Conservation (phyloP, 148 eudicot species). For the Rhododendron henanense region DNA sequence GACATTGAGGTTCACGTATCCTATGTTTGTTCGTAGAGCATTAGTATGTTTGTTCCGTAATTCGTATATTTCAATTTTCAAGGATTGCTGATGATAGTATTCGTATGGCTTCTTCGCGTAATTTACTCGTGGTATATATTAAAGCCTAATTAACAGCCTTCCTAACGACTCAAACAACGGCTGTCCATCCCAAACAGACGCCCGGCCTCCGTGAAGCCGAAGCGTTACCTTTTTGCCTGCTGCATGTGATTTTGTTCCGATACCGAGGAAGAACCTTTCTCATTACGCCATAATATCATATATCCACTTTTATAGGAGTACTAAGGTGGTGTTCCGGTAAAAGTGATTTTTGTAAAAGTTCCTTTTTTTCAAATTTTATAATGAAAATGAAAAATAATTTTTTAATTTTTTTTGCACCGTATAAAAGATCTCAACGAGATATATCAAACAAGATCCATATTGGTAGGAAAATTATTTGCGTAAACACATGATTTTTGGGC, state of each 20-base stretch:
- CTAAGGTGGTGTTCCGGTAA: too few species aligned
- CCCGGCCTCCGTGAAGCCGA: not conserved
- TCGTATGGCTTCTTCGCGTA: not conserved
- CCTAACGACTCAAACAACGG: not conserved
- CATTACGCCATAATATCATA: not conserved
- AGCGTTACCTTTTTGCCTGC: not conserved
- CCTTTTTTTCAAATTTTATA: too few species aligned
- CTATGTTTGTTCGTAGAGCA: too few species aligned
- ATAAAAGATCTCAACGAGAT: too few species aligned
- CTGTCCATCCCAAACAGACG: not conserved
- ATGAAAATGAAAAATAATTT: too few species aligned
- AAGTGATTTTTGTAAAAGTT: too few species aligned
- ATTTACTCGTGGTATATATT: not conserved
- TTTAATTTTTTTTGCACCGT: too few species aligned
- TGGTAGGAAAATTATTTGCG: too few species aligned
- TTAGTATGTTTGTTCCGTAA: too few species aligned
- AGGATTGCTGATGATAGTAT: not conserved
- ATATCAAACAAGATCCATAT: too few species aligned
- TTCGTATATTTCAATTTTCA: not conserved
- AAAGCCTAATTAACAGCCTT: not conserved
- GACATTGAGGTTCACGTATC: too few species aligned
- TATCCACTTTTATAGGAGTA: not conserved
- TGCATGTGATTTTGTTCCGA: not conserved
- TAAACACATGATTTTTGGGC: too few species aligned
- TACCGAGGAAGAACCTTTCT: not conserved